phyloP scores from a whole-genome alignment of 2,329 filamentous ascomycete species.

The Calonectria honghensis region DNA sequence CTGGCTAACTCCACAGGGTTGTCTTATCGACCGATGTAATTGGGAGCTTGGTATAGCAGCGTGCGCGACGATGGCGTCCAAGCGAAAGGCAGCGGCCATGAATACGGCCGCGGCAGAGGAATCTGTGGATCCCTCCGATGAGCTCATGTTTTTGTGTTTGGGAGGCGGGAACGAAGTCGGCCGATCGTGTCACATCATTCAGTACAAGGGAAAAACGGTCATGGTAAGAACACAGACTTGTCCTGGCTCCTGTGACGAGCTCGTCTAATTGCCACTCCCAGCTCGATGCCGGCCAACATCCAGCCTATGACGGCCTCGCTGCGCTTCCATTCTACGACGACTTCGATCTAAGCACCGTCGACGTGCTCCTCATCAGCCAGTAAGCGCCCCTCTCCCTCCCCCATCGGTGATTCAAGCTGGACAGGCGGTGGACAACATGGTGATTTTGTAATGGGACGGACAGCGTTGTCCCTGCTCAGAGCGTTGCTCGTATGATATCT shows the following conservation, averaged over 20 bases:
- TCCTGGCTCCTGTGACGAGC: constrained; percentile 21
- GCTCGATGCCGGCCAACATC: constrained; percentile 98
- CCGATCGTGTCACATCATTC: constrained; percentile 96
- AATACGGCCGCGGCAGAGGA: constrained; percentile 82
- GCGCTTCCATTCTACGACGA: constrained; percentile 98
- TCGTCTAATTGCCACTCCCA: constrained; percentile 61
- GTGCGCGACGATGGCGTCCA: constrained; percentile 84
- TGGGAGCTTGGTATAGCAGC: constrained; percentile 39
- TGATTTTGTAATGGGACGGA: constrained; percentile 54
- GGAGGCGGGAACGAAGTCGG: constrained; percentile 98
- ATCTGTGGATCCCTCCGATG: constrained; percentile 92
- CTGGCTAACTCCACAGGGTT: constrained; percentile 46
- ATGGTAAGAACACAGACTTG: constrained; percentile 78
- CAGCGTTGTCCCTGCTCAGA: constrained; percentile 38
- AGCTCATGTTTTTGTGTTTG: constrained; percentile 94
- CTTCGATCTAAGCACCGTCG: constrained; percentile 97
- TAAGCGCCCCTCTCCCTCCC: constrained; percentile 74
- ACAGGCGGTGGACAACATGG: constrained; percentile 55
- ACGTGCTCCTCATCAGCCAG: constrained; percentile 99
- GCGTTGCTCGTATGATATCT: constrained; percentile 53
- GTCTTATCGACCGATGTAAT: constrained; percentile 46
- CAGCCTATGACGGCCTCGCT: constrained; percentile 94
- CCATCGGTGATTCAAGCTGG: constrained; percentile 53
- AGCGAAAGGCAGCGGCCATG: constrained; percentile 90
- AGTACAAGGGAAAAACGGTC: constrained; percentile 99